Evolutionary conservation across 2,329 filamentous ascomycete species (phyloP).

Genomic region (Setomelanomma holmii): DNA sequence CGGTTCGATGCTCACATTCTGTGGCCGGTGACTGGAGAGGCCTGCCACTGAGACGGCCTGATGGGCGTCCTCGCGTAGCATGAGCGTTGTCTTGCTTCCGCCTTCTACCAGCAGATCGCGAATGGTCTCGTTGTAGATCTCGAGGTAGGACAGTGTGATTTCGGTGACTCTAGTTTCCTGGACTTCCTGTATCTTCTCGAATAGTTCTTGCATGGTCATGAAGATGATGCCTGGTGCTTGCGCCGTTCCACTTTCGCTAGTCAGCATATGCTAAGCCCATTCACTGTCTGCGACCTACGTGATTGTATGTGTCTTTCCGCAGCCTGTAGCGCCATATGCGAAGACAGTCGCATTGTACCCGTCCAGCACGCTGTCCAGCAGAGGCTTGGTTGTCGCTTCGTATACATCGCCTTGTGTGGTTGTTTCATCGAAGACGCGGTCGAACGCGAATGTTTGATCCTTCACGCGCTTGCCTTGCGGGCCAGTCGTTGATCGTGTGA

Average conservation of each 20-base stretch:
- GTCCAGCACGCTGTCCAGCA: constrained; percentile 95
- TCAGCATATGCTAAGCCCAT: constrained; percentile 20
- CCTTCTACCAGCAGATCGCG: constrained; percentile 90
- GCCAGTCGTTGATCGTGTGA: constrained; percentile 76
- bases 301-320: constrained; percentile 98
- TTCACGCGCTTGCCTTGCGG: constrained; percentile 87
- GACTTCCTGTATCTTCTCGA: constrained; percentile 90
- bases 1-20: constrained; percentile 66
- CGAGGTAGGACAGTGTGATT: constrained; percentile 90
- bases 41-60: constrained; percentile 91
- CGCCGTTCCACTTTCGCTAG: constrained; percentile 68
- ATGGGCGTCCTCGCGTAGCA: constrained; percentile 93
- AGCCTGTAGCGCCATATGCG: constrained; percentile 96
- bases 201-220: constrained; percentile 97
- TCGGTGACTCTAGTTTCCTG: constrained; percentile 88
- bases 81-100: constrained; percentile 81
- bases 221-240: constrained; percentile 98
- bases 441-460: constrained; percentile 97
- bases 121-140: constrained; percentile 99
- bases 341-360: constrained; percentile 99
- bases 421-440: constrained; percentile 96
- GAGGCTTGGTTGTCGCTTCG: constrained; percentile 84
- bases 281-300: constrained; percentile 43
- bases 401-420: constrained; percentile 92
- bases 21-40: constrained; percentile 87